Conservation (phyloP, 1,284 basidiomycete genomes). For the Papiliotrema laurentii region DNA sequence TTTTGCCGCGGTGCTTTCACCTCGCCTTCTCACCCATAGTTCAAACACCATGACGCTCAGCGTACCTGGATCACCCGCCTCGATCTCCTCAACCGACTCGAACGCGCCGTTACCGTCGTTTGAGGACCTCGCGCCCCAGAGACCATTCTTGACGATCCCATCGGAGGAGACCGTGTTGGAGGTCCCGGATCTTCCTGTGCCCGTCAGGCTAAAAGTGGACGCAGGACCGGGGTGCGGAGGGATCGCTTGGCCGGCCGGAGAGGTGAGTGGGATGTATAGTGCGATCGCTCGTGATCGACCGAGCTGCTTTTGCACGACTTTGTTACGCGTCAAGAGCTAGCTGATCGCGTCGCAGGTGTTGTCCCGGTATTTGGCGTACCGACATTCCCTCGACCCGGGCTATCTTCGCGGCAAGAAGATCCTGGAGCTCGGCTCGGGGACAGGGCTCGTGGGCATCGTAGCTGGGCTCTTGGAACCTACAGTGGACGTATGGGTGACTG, state of each 20-base stretch:
- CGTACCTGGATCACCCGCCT: slow-evolving; percentile 2
- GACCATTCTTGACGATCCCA: slow-evolving; percentile 30
- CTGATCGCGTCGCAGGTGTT: slow-evolving; percentile 57
- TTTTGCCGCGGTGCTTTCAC: too few species aligned
- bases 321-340: slow-evolving; percentile 2
- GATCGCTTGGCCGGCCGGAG: slow-evolving; percentile 85
- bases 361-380: slow-evolving; percentile 63
- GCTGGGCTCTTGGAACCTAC: slow-evolving; percentile 63
- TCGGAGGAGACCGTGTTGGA: slow-evolving; percentile 28
- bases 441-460: slow-evolving; percentile 82
- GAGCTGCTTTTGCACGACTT: too few species aligned
- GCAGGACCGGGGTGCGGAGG: slow-evolving; percentile 84
- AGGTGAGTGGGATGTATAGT: slow-evolving; percentile 63
- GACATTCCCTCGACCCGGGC: slow-evolving; percentile 46
- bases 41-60: neutral
- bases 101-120: slow-evolving; percentile 29
- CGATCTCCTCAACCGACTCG: slow-evolving; percentile 29
- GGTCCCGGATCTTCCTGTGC: slow-evolving; percentile 20
- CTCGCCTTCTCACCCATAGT: neutral
- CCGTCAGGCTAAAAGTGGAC: slow-evolving; percentile 56
- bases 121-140: slow-evolving; percentile 31
- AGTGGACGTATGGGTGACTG: slow-evolving; percentile 68
- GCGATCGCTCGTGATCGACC: too few species aligned
- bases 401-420: slow-evolving; percentile 58
- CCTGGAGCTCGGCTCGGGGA: slow-evolving; percentile 78